Conservation (phyloP, 192 early-diverging fungal genomes). For the Coemansia sp. region DNA sequence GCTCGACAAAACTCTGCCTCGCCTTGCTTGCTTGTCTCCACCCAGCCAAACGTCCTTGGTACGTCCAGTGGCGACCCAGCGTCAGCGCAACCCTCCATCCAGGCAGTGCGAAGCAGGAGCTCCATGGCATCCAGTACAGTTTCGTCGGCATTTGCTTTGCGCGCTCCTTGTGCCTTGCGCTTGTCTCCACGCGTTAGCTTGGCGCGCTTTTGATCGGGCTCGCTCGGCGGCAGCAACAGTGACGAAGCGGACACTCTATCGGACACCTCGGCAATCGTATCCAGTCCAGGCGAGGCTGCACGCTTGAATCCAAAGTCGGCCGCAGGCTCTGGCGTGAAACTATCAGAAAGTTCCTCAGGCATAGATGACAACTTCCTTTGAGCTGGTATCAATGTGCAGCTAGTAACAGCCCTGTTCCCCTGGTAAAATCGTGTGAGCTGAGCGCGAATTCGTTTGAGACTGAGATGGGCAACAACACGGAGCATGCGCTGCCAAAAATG, state of each 20-base stretch:
- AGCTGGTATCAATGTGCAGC: neutral
- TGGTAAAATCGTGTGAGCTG: neutral
- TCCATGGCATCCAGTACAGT: slow-evolving; percentile 36
- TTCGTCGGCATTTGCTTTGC: slow-evolving; percentile 35
- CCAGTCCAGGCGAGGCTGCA: neutral
- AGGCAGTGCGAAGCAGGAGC: slow-evolving; percentile 20
- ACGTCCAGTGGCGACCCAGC: neutral
- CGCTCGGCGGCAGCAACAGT: neutral
- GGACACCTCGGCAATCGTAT: neutral
- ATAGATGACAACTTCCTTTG: neutral
- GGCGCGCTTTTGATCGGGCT: slow-evolving; percentile 26
- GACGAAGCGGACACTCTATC: neutral
- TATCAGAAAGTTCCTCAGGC: neutral
- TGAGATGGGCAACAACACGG: neutral
- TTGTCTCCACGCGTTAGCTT: slow-evolving; percentile 11
- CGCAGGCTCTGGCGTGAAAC: neutral
- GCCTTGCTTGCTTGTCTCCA: slow-evolving; percentile 14
- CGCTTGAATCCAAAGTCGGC: slow-evolving; percentile 1
- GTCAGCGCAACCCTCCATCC: slow-evolving; percentile 1
- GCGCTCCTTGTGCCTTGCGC: slow-evolving; percentile 8
- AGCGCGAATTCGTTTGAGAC: neutral
- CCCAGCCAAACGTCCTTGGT: slow-evolving; percentile 38
- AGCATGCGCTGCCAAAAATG: neutral
- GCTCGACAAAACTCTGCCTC: slow-evolving; percentile 33
- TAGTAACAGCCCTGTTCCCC: neutral